Base-by-base conservation (phyloP, 805 yeast species). In the Monosporozyma siamensis region DNA sequence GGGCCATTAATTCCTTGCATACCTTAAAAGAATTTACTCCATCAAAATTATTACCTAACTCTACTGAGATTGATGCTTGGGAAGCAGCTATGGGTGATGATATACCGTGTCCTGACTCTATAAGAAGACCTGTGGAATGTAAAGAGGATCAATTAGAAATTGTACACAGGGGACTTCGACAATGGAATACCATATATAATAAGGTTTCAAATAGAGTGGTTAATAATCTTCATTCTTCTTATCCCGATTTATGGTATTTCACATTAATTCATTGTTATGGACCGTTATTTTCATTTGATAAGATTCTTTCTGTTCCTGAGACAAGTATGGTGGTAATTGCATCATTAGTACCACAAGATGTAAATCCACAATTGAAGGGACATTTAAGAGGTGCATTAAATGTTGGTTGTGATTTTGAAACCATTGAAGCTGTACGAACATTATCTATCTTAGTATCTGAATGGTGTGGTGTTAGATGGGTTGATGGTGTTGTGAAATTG, bases 281-380 rank as follows among this genome's bases (percentile, higher is more conserved):
- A 1, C 87, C 94, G 4, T 63, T 89, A 26, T 69, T 89, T 46
- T 80, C 95, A 17, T 82, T 64, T 58, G 73, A 78, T 14, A 80
- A 70, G 3, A 70, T 86, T 1, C 62, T 89, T 23, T 55, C 69
- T 4, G 78, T 82, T 1, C 70, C 68, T 48, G 95, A 87, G 48
- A 82, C 95, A 1, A 78, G 90, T 25, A 57, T 86, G 45, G 80
- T 86, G 25, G 77, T 89, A 2, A 74, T 89, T 14, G 80, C 94
- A 0, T 72, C 90, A 47, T 69, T 89, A 50, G 78, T 89, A 9
- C 96, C 97, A 1, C 95, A 86, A 57, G 95, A 89, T 60, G 96
- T 89, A 9, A 86, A 84, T 51, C 95, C 95, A 0, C 96, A 89
- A 54, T 69, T 89, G 50, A 84, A 86, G 62, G 97, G 97, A 0